Base-by-base conservation (phyloP, 345 rosid genomes). In the thale cress (Arabidopsis thaliana) region DNA sequence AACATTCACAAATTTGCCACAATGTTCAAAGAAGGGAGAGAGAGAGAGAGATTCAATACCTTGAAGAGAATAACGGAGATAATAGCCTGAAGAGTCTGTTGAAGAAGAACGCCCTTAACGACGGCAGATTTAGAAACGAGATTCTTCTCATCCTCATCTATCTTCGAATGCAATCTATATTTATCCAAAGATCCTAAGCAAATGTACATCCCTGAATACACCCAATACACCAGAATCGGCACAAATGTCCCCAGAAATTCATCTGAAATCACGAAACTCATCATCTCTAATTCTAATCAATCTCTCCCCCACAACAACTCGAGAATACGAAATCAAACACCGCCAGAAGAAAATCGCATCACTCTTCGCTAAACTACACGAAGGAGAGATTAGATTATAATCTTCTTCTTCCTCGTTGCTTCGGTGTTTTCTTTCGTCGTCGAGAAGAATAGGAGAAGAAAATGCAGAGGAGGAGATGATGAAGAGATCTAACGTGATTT, bases 21-120 rank as follows among this genome's bases (percentile, higher is more conserved):
- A 55, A 10, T 3, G 6, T 11, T 37, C 7, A 5, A 22, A n/a
- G 5, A 6, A 36, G 20, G 20, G 10, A 55, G 34, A n/a, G 34
- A 58, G 33, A 49, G 34, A 16, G 34, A 58, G 40, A 38, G 14
- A 25, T 0, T 16, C 0, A 23, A 23, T 69, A 91, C 97, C 91
- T 82, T 84, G 67, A 88, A 90, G 81, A 94, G 78, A 67, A 94
- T 64, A 53, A 86, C 74, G 22, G 98, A 89, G 13, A 88, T 93
- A 46, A 90, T 65, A 60, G 94, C 96, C 67, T 88, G 96, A 48
- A 92, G 59, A 56, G 68, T 36, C 80, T 94, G 98, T 25, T 94
- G 97, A 72, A 87, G 83, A 75, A 94, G 87, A 24, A 94, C 97
- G n/a, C 98, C 97, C 58, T 81, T 91, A 65, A 91, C 89, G 45